These are phyloP conservation scores for Circinella umbellata DNA, from an alignment of 371 early-diverging fungal species.

Conservation along the genomic window DNA sequence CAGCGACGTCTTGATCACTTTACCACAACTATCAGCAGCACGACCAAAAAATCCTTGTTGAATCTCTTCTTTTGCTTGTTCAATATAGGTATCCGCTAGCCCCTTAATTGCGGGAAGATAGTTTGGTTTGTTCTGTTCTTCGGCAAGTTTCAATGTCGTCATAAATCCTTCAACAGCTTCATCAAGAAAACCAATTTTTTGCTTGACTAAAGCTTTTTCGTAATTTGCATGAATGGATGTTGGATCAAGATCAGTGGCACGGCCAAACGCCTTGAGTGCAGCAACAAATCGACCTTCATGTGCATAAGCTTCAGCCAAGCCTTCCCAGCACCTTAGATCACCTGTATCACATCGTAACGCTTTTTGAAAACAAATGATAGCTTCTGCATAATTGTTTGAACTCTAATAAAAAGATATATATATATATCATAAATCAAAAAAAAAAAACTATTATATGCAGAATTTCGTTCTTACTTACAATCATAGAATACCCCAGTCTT, in stretches of 20 bases:
- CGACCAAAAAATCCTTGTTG: slow-evolving; percentile 77
- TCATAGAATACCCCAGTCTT: slow-evolving; percentile 71
- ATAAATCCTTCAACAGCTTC: slow-evolving; percentile 69
- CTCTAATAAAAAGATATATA: slow-evolving; percentile 22
- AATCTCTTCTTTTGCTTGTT: slow-evolving; percentile 66
- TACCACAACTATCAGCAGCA: slow-evolving; percentile 61
- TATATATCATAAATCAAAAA: neutral
- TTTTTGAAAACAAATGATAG: slow-evolving; percentile 84
- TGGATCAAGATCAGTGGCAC: slow-evolving; percentile 73
- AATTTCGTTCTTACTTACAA: slow-evolving; percentile 49
- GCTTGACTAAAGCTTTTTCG: slow-evolving; percentile 64
- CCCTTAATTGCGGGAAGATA: slow-evolving; percentile 67
- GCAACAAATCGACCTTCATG: slow-evolving; percentile 86
- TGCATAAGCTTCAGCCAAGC: slow-evolving; percentile 87
- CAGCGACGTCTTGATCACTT: slow-evolving; percentile 46
- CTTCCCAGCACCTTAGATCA: slow-evolving; percentile 80
- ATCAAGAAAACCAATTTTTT: slow-evolving; percentile 66
- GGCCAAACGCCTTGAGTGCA: slow-evolving; percentile 77
- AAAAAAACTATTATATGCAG: neutral
- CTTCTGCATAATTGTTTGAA: slow-evolving; percentile 56
- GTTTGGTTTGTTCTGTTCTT: slow-evolving; percentile 35
- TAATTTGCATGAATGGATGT: slow-evolving; percentile 51
- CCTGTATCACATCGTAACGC: slow-evolving; percentile 74
- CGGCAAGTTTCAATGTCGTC: slow-evolving; percentile 46
- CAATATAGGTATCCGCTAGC: slow-evolving; percentile 67